A percentile compares a stretch with the other conserved stretches of the same genome.
Evolutionary conservation across 1,284 basidiomycete species (phyloP).

Genomic region (Sporisorium graminicola): DNA sequence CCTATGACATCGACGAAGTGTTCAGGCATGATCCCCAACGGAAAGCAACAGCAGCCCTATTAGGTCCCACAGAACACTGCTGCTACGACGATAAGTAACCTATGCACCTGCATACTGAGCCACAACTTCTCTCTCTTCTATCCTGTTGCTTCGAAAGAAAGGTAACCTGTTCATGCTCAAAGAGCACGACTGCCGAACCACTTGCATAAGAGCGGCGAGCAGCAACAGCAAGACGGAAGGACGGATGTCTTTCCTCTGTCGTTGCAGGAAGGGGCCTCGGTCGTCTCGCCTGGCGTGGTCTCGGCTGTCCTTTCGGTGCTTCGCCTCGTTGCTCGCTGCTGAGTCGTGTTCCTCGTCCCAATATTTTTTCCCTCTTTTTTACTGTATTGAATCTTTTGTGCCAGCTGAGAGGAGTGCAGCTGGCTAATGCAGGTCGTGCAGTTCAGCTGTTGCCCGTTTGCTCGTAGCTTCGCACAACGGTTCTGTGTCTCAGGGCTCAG

Average conservation of each 20-base stretch:
- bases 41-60: too few species aligned
- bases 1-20: too few species aligned
- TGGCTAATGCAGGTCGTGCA: neutral
- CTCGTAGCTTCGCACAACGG: neutral
- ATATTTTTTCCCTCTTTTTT: too few species aligned
- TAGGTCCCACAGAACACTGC: too few species aligned
- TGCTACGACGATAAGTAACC: too few species aligned
- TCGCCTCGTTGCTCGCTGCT: slow-evolving; percentile 6
- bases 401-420: slow-evolving; percentile 3
- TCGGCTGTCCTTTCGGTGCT: neutral
- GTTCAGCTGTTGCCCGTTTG: neutral
- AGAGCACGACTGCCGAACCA: slow-evolving; percentile 2
- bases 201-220: neutral
- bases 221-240: neutral
- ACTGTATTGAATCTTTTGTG: neutral
- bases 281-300: neutral
- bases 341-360: neutral
- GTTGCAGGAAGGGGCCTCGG: too few species aligned
- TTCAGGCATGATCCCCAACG: too few species aligned
- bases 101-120: neutral
- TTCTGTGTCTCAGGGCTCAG: neutral
- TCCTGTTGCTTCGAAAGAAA: too few species aligned
- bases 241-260: neutral
- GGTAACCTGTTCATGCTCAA: neutral
- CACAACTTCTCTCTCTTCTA: neutral